phyloP scores from a whole-genome alignment of 2,329 filamentous ascomycete species.

The Ascochyta koolunga region DNA sequence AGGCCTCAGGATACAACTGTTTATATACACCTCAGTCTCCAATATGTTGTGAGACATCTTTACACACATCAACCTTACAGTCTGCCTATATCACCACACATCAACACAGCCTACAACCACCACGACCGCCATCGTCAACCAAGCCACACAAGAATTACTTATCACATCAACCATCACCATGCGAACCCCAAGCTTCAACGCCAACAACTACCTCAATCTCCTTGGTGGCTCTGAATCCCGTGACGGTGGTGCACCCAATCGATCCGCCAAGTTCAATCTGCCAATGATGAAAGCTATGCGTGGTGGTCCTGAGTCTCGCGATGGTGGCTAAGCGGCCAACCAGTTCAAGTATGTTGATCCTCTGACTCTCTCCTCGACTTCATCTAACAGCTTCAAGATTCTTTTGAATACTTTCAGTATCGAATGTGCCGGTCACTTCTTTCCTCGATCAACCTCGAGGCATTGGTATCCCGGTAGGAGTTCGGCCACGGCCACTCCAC shows the following conservation, averaged over 20 bases:
- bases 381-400: conserved; percentile 21
- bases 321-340: conserved; percentile 36
- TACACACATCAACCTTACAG: conserved; percentile 9
- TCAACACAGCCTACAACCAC: conserved; percentile 9
- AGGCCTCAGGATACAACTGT: conserved; percentile 31
- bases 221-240: conserved; percentile 25
- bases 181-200: conserved; percentile 16
- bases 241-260: conserved; percentile 43
- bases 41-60: neutral
- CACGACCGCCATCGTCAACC: conserved; percentile 19
- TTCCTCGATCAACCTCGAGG: neutral
- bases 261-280: conserved; percentile 23
- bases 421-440: neutral
- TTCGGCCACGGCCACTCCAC: neutral
- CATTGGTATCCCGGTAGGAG: neutral
- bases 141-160: conserved; percentile 20
- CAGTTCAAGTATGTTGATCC: conserved; percentile 14
- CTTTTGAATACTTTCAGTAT: conserved; percentile 1
- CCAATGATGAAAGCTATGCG: conserved; percentile 26
- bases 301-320: conserved; percentile 32
- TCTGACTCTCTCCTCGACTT: neutral
- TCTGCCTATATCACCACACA: conserved; percentile 13
- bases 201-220: conserved; percentile 27
- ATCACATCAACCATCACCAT: conserved; percentile 1
- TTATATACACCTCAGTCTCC: conserved; percentile 23